These are phyloP conservation scores for Solanum hybrid DNA, from an alignment of 305 asterid species.

Conservation along the genomic window DNA sequence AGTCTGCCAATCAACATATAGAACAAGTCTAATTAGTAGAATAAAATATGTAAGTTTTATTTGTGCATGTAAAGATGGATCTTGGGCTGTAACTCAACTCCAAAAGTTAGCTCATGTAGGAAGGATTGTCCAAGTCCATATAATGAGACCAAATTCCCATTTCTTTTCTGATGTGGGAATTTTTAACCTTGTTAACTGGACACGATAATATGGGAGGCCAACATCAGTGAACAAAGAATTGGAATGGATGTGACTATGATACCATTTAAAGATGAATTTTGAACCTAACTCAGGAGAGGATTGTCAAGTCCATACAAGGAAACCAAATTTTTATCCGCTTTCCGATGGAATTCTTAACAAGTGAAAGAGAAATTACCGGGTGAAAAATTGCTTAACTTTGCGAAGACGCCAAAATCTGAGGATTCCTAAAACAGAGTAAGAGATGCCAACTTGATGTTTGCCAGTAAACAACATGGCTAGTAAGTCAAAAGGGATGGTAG, in stretches of 20 bases:
- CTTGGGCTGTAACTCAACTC: neutral
- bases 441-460: constrained; percentile 44
- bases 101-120: neutral
- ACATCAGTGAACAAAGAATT: neutral
- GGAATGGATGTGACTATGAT: neutral
- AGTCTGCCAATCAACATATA: constrained; percentile 37
- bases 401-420: constrained; percentile 91
- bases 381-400: constrained; percentile 64
- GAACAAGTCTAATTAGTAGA: neutral
- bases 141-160: neutral
- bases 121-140: neutral
- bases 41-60: neutral
- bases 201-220: neutral
- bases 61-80: neutral
- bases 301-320: neutral
- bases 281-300: neutral
- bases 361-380: constrained; percentile 32
- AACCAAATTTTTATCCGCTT: neutral
- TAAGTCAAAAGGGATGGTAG: constrained; percentile 76
- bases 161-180: neutral
- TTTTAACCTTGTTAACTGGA: neutral
- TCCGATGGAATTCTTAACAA: neutral
- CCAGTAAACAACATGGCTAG: constrained; percentile 50
- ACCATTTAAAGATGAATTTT: too few relatives aligned
- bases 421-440: constrained; percentile 67